A percentile compares a stretch with the other conserved stretches of the same genome.
Evolutionary conservation across 2,329 filamentous ascomycete genomes (phyloP).

Genomic region (Teratosphaeria pseudoeucalypti): DNA sequence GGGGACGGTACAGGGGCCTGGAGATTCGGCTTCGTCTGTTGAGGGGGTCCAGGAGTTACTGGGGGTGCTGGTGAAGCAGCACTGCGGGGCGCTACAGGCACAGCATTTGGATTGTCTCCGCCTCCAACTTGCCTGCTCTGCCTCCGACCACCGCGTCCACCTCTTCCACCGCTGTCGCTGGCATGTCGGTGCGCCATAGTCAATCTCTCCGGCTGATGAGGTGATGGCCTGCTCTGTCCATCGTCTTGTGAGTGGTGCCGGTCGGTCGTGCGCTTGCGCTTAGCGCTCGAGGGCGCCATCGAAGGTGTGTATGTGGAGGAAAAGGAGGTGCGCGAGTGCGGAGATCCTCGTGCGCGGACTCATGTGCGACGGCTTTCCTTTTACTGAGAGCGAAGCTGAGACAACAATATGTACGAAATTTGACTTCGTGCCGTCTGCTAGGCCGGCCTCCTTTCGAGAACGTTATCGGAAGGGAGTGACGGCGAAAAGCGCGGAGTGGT

Average conservation of each 20-base stretch:
- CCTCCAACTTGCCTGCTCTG: conserved; percentile 8
- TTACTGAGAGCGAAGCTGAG: background rate
- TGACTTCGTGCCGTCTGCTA: background rate
- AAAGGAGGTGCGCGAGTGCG: background rate
- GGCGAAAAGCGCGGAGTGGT: background rate
- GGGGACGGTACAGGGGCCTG: background rate
- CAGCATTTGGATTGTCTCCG: conserved; percentile 4
- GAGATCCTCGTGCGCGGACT: background rate
- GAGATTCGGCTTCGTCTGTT: background rate
- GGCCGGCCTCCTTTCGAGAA: background rate
- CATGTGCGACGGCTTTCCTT: background rate
- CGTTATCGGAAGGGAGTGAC: background rate
- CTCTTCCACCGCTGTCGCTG: conserved; percentile 15
- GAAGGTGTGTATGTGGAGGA: background rate
- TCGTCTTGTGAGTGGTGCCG: conserved; percentile 36
- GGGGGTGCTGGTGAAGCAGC: conserved; percentile 5
- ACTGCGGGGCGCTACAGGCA: conserved; percentile 3
- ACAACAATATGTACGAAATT: background rate
- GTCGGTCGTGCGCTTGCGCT: conserved; percentile 45
- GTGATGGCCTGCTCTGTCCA: conserved; percentile 34
- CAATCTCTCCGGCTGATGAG: conserved; percentile 40
- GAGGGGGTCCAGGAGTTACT: conserved; percentile 3
- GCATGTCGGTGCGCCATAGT: conserved; percentile 44
- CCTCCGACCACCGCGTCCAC: conserved; percentile 7
- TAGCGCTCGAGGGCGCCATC: conserved; percentile 29